Evolutionary conservation across 768 basidiomycete genomes (phyloP).

Genomic region (Russula abietina): DNA sequence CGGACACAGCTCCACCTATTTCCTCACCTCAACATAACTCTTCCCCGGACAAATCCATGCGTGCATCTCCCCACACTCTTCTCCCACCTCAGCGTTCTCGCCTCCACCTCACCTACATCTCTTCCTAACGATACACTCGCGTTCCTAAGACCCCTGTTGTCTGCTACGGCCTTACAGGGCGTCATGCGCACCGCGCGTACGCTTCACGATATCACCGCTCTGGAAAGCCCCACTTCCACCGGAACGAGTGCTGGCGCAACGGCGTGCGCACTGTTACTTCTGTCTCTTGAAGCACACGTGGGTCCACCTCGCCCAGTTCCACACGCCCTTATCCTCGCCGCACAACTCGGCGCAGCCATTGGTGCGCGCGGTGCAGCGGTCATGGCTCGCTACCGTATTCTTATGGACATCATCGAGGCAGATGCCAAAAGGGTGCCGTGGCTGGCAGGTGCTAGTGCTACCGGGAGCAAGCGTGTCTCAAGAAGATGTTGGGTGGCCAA

Average conservation of each 20-base stretch:
- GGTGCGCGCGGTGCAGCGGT: conserved; percentile 52
- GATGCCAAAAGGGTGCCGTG: conserved; percentile 67
- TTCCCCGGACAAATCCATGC: conserved; percentile 10
- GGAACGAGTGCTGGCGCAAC: neutral
- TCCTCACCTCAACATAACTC: conserved; percentile 22
- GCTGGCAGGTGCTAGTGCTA: conserved; percentile 47
- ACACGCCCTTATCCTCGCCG: conserved; percentile 27
- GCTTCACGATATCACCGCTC: conserved; percentile 39
- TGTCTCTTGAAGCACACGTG: conserved; percentile 64
- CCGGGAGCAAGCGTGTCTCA: conserved; percentile 36
- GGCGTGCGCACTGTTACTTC: conserved; percentile 64
- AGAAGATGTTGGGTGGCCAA: conserved; percentile 62
- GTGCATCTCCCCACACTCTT: conserved; percentile 30
- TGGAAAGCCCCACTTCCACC: conserved; percentile 29
- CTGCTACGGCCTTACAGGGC: conserved; percentile 31
- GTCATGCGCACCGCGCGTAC: conserved; percentile 40
- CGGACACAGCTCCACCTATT: conserved; percentile 26
- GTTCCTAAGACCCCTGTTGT: conserved; percentile 7
- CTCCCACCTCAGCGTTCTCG: conserved; percentile 33
- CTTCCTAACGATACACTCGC: conserved; percentile 13
- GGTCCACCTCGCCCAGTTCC: conserved; percentile 29
- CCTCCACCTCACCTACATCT: conserved; percentile 36
- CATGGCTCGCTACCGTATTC: conserved; percentile 61
- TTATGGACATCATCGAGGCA: conserved; percentile 54
- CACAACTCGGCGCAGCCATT: conserved; percentile 42